These are phyloP conservation scores for Aureobasidium uvarum DNA, from an alignment of 2,329 filamentous ascomycete species.

Conservation along the genomic window DNA sequence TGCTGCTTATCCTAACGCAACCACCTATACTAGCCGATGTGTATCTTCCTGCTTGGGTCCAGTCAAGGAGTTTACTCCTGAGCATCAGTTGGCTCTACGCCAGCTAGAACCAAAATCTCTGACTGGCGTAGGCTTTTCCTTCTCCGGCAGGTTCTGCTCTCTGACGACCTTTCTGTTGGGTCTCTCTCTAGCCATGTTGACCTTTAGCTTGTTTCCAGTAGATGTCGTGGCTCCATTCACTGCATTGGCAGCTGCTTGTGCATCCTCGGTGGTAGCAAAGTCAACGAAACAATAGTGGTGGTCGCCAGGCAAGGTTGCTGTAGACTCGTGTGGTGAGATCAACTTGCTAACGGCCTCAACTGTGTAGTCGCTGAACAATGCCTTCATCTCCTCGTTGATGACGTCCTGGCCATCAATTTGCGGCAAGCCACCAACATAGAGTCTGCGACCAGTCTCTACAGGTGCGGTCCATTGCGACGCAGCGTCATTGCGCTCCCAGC, in stretches of 20 bases:
- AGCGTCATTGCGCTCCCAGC: slow-evolving; percentile 46
- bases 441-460: slow-evolving; percentile 42
- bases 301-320: slow-evolving; percentile 25
- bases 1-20: slow-evolving; percentile 1
- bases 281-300: slow-evolving; percentile 39
- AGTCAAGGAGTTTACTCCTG: neutral
- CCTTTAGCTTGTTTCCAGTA: slow-evolving; percentile 30
- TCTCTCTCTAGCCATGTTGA: slow-evolving; percentile 30
- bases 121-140: slow-evolving; percentile 21
- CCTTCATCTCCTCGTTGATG: slow-evolving; percentile 45
- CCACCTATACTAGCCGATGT: neutral
- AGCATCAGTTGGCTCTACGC: slow-evolving; percentile 23
- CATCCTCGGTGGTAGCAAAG: slow-evolving; percentile 33
- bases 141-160: slow-evolving; percentile 9
- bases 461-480: slow-evolving; percentile 36
- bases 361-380: slow-evolving; percentile 47
- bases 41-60: neutral
- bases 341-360: slow-evolving; percentile 52
- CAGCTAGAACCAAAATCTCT: slow-evolving; percentile 27
- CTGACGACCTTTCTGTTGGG: slow-evolving; percentile 18
- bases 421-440: slow-evolving; percentile 51
- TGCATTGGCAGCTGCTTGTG: slow-evolving; percentile 30
- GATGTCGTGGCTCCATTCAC: slow-evolving; percentile 33
- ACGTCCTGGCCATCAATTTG: slow-evolving; percentile 45
- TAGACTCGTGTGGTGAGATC: slow-evolving; percentile 31